Evolutionary conservation across 768 basidiomycete species (phyloP), one percentile per base, ranked within the genome.

Genomic region (Crassisporium funariophilum): DNA sequence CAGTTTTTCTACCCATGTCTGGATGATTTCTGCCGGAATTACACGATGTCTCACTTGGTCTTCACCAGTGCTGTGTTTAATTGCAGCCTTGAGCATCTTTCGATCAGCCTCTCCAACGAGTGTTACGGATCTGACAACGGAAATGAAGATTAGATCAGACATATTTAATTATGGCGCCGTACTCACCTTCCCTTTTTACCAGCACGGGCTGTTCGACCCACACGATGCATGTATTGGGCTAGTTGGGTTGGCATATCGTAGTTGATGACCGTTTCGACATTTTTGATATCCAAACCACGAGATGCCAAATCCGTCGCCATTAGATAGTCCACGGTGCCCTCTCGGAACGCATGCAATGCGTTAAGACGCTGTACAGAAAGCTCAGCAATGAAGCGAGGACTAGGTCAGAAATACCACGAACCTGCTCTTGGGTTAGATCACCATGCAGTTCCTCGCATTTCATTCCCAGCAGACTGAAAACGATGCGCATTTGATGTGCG

Each of bases 271-370:
- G 93, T 94, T 62, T 98, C 91, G 19, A 98, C 86, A 12, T 95
- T 95, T 63, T 95, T 95, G 74, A 99, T 97, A 69, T 98, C 95
- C 21, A 99, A 77, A 67, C 97, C 91, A 50, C 94, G 84, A 45
- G 94, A 90, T 23, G 97, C 97, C 25, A 99, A 73, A 64, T 98
- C 97, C 1, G 97, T 99, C 2, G 95, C 95, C 78, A 99, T 88
- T 7, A 99, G 74, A 66, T 84, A 98, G 65, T 94, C 89, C n/a
- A 89, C 89, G 20, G 77, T 63, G 15, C 91, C 88, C 52, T 92
- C 90, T 47, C 92, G 85, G 72, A 98, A 99, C 41, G 78, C 74
- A 57, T 90, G 86, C 23, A 99, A 76, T 2, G 94, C 85, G 67
- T 78, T 80, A 20, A 99, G 74, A 65, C 97, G 88, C 91, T 95